These are phyloP conservation scores for Trypanosoma grayi DNA, from an alignment of 208 protist species.

Conservation along the genomic window DNA sequence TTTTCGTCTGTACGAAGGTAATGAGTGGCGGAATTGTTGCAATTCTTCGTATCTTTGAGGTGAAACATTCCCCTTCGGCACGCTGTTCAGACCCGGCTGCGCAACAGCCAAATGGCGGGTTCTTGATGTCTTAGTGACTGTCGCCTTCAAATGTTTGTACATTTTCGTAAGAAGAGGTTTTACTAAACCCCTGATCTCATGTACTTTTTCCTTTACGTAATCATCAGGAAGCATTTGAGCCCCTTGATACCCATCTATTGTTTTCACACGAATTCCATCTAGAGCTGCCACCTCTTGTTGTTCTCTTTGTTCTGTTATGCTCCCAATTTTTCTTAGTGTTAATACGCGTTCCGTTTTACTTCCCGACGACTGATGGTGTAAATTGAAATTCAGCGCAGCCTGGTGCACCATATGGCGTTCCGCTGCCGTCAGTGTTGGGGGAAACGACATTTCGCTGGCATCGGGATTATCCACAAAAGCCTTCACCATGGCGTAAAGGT, in stretches of 20 bases:
- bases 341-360: constrained; percentile 37
- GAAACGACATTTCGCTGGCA: constrained; percentile 61
- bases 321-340: constrained; percentile 60
- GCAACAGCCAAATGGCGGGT: constrained; percentile 33
- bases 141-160: constrained; percentile 39
- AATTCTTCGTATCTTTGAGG: constrained; percentile 29
- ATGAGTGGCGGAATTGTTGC: constrained; percentile 47
- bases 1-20: constrained; percentile 54
- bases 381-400: constrained; percentile 60
- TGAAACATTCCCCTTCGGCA: constrained; percentile 21
- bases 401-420: constrained; percentile 69
- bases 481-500: constrained; percentile 66
- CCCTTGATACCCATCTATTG: constrained; percentile 75
- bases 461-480: constrained; percentile 65
- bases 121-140: constrained; percentile 21
- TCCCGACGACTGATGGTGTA: constrained; percentile 73
- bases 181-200: constrained; percentile 26
- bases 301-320: constrained; percentile 24
- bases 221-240: constrained; percentile 57
- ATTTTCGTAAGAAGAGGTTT: constrained; percentile 43
- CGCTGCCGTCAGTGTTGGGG: constrained; percentile 47
- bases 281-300: constrained; percentile 34
- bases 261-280: constrained; percentile 46
- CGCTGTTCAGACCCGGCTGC: constrained; percentile 37
- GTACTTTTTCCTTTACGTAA: constrained; percentile 32